phyloP scores from a whole-genome alignment of 2,329 filamentous ascomycete genomes.

The Epichloe aotearoae region DNA sequence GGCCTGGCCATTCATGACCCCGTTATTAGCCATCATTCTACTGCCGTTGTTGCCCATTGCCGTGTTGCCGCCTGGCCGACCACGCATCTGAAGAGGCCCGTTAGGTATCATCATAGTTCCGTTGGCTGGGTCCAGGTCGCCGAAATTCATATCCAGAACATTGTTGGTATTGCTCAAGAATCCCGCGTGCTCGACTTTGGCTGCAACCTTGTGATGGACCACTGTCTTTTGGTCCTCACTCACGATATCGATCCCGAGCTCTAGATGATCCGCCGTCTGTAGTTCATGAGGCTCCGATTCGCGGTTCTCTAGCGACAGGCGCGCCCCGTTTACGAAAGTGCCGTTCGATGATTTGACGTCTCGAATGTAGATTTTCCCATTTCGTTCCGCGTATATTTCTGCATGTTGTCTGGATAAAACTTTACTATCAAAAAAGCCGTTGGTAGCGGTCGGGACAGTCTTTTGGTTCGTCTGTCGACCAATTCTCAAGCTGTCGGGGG shows the following conservation, averaged over 20 bases:
- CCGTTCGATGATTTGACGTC: conserved; percentile 98
- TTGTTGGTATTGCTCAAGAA: conserved; percentile 63
- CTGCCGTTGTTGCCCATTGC: conserved; percentile 48
- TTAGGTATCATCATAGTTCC: conserved; percentile 58
- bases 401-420: conserved; percentile 92
- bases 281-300: conserved; percentile 94
- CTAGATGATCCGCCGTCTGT: conserved; percentile 79
- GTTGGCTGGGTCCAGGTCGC: conserved; percentile 74
- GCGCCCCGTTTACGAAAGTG: conserved; percentile 89
- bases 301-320: conserved; percentile 83
- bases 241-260: conserved; percentile 95
- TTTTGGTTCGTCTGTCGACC: conserved; percentile 96
- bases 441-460: conserved; percentile 77
- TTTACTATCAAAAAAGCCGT: conserved; percentile 97
- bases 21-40: conserved; percentile 41
- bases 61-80: conserved; percentile 54
- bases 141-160: conserved; percentile 79
- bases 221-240: conserved; percentile 98
- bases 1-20: conserved; percentile 31
- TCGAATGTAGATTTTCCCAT: conserved; percentile 87
- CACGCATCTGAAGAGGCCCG: conserved; percentile 56
- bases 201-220: conserved; percentile 95
- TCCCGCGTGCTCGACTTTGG: conserved; percentile 91
- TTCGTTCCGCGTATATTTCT: conserved; percentile 77
- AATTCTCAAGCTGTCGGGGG: conserved; percentile 86